A percentile compares a stretch with the other conserved stretches of the same genome.
These are phyloP conservation scores for Cryptosporidium tyzzeri DNA, from an alignment of 169 alveolate species.

Conservation along the genomic window DNA sequence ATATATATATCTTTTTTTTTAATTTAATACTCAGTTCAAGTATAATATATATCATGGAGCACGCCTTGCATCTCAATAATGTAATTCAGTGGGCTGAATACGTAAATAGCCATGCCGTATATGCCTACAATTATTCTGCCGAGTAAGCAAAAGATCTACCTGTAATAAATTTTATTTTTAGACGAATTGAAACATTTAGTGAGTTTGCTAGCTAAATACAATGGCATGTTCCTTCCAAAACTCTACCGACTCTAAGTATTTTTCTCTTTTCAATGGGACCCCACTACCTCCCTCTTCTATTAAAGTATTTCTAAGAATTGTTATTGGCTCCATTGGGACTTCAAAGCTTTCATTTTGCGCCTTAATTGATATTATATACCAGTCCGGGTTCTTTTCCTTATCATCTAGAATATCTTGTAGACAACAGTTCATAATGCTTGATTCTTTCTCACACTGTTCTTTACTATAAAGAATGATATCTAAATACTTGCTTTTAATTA, in stretches of 20 bases:
- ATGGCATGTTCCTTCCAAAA: constrained; percentile 95
- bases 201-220: constrained; percentile 43
- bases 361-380: constrained; percentile 90
- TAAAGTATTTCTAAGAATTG: constrained; percentile 96
- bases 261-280: constrained; percentile 91
- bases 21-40: background rate
- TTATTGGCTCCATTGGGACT: constrained; percentile 97
- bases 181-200: background rate
- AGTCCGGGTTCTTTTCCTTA: constrained; percentile 85
- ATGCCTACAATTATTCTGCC: constrained; percentile 4
- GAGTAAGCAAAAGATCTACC: background rate
- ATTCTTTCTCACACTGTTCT: constrained; percentile 94
- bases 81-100: constrained; percentile 19
- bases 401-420: constrained; percentile 40
- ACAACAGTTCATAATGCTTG: constrained; percentile 74
- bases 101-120: constrained; percentile 53
- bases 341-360: constrained; percentile 89
- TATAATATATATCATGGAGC: background rate
- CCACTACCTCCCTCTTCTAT: constrained; percentile 99
- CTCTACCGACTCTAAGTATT: constrained; percentile 92
- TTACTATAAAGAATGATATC: constrained; percentile 95
- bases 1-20: no score
- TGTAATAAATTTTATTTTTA: background rate
- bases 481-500: constrained; percentile 88
- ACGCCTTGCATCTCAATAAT: constrained; percentile 10